Evolutionary conservation across 176 grass and related monocot species (phyloP).

Genomic region (Oryza coarctata): DNA sequence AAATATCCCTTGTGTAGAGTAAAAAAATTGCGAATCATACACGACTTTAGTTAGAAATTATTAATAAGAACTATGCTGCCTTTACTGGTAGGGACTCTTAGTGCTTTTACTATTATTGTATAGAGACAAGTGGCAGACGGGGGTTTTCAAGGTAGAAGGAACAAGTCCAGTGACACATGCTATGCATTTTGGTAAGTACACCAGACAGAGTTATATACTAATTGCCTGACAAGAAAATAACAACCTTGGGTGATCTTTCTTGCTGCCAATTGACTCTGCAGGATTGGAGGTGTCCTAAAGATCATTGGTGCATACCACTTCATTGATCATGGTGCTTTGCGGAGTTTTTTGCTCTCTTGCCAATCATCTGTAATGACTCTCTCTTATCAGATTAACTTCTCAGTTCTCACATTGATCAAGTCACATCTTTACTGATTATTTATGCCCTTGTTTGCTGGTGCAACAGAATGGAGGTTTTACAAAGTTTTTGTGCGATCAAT

Average conservation of each 20-base stretch:
- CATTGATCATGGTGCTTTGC: conserved; percentile 51
- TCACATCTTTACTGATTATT: conserved; percentile 2
- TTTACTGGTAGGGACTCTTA: not conserved
- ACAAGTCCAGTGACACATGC: conserved; percentile 84
- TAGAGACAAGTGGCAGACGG: conserved; percentile 73
- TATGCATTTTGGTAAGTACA: conserved; percentile 85
- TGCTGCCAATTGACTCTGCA: conserved; percentile 16
- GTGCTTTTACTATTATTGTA: not conserved
- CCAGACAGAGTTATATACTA: not conserved
- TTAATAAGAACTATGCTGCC: not conserved
- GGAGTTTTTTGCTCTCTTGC: conserved; percentile 73
- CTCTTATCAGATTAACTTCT: not conserved
- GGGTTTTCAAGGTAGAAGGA: conserved; percentile 85
- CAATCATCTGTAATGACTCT: conserved; percentile 58
- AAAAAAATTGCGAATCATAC: not conserved
- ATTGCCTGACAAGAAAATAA: not conserved
- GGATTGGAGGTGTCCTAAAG: conserved; percentile 84
- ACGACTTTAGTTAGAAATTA: not conserved
- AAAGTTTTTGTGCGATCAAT: conserved; percentile 41
- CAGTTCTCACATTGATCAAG: not conserved
- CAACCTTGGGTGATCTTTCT: not conserved
- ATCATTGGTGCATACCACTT: conserved; percentile 68
- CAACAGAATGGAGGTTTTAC: conserved; percentile 76
- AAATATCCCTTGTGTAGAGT: not conserved
- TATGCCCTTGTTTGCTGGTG: not conserved